Base-by-base conservation (phyloP, 164 flowering plant species). In the Stephania yunnanensis region DNA sequence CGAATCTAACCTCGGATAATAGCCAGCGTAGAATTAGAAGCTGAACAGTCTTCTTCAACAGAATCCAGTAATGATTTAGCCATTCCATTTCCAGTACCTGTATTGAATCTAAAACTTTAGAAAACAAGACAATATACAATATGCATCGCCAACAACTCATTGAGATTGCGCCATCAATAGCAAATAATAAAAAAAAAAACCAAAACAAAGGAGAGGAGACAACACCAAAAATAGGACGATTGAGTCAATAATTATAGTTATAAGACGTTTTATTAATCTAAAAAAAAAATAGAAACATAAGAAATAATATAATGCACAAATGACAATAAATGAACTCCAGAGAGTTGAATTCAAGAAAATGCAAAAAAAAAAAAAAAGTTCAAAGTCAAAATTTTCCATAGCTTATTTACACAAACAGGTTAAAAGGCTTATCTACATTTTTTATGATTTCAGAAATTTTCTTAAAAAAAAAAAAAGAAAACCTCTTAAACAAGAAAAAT, bases 81-180 rank as follows among this genome's bases (percentile, higher is more conserved):
- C 98, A 96, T 90, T 72, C 98, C 99, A 89, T 96, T 96, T 74
- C 97, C 97, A 4, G 97, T 92, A 73, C 99, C 99, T 96, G 83
- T 75, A 79, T 77, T 48, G 73, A 66, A 46, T 73, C 7, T 46
- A 22, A 20, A 17, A 25, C 36, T 72, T 65, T 42, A 17, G 4
- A 70, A 71, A 19, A 20, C 10, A 74, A 71, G 17, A 17, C 8
- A 58, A 10, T 12, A 72, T 6, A 46, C 20, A 30, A 13, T 17
- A 53, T 22, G 29, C 15, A 45, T 19, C 46, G 25, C 44, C 31
- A 42, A 7, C 70, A 15, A 22, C 44, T 44, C 25, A 20, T 76
- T 63, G 61, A 71, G 69, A 71, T 22, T 20, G 64, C 58, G 31
- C 44, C 70, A 58, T 58, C 64, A 15, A 58, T 15, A 2, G 17